Conservation (phyloP, 495 filamentous ascomycete genomes). For the Xylaria palmicola region DNA sequence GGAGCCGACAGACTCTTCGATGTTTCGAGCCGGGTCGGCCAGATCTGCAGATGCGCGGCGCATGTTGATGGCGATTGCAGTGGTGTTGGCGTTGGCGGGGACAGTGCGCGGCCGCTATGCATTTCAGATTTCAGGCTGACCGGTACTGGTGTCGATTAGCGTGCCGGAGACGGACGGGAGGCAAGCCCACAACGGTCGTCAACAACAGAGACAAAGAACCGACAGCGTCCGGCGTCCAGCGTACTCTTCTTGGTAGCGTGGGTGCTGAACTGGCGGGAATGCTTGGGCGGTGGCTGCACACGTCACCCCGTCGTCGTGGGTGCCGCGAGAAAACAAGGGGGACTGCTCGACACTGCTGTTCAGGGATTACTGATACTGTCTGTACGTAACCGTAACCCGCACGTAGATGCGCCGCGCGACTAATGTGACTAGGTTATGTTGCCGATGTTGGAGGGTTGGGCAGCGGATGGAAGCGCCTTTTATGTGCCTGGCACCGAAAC, state of each 20-base stretch:
- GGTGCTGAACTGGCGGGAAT: neutral
- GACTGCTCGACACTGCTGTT: neutral
- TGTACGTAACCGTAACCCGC: no score
- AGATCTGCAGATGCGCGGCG: constrained; percentile 43
- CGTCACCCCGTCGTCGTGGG: neutral
- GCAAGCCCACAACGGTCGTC: neutral
- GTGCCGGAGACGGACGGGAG: constrained; percentile 14
- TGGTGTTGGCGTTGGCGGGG: constrained; percentile 12
- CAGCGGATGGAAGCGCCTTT: neutral
- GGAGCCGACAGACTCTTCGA: constrained; percentile 43
- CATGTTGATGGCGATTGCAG: constrained; percentile 32
- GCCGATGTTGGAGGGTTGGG: neutral
- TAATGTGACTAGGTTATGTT: neutral
- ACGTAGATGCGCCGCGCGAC: neutral
- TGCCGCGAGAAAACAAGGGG: neutral
- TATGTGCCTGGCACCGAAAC: neutral
- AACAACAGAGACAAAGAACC: constrained; percentile 12
- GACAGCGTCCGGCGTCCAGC: neutral
- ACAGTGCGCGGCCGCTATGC: constrained; percentile 11
- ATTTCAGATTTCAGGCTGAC: constrained; percentile 12
- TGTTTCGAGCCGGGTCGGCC: constrained; percentile 43
- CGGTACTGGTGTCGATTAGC: no score
- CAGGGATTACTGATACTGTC: neutral
- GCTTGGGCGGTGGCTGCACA: no score
- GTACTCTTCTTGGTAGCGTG: neutral